Evolutionary conservation across 805 yeast species (phyloP).

Genomic region (Starmerella cellae): DNA sequence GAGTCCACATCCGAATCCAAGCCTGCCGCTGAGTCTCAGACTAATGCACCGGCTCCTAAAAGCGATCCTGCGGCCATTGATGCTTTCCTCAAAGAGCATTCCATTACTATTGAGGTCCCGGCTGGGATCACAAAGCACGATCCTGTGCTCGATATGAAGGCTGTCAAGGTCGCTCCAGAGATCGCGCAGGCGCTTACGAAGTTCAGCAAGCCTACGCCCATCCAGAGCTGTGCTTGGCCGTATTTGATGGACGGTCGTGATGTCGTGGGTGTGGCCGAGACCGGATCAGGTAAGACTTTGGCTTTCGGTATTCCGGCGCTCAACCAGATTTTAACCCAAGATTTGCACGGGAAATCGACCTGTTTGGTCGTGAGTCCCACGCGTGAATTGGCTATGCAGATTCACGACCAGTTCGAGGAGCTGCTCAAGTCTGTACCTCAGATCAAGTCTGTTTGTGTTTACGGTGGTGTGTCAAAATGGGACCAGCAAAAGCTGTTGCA

Average conservation of each 20-base stretch:
- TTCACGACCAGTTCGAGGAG: constrained; percentile 83
- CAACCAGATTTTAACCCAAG: constrained; percentile 40
- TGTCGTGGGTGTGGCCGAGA: constrained; percentile 94
- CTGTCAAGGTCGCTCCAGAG: constrained; percentile 42
- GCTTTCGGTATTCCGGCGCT: constrained; percentile 98
- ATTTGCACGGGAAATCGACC: constrained; percentile 38
- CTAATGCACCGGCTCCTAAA: neutral
- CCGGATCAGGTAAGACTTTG: constrained; percentile 95
- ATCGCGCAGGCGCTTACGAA: constrained; percentile 50
- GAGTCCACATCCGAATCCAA: neutral
- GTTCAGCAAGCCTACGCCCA: constrained; percentile 88
- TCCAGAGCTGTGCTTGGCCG: constrained; percentile 94
- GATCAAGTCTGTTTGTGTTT: constrained; percentile 66
- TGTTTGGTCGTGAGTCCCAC: constrained; percentile 91
- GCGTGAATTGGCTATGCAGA: constrained; percentile 92
- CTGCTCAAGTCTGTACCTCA: constrained; percentile 46
- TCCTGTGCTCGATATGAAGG: constrained; percentile 59
- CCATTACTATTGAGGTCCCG: constrained; percentile 62
- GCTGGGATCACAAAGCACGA: constrained; percentile 29
- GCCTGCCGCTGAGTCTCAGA: neutral
- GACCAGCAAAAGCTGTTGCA: constrained; percentile 61
- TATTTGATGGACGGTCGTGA: constrained; percentile 63
- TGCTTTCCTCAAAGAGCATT: constrained; percentile 52
- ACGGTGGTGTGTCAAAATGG: constrained; percentile 96
- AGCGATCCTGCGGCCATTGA: constrained; percentile 42